Evolutionary conservation across 2,329 filamentous ascomycete genomes (phyloP), one percentile per base, ranked within the genome.

Genomic region (Trichoderma arundinaceum): DNA sequence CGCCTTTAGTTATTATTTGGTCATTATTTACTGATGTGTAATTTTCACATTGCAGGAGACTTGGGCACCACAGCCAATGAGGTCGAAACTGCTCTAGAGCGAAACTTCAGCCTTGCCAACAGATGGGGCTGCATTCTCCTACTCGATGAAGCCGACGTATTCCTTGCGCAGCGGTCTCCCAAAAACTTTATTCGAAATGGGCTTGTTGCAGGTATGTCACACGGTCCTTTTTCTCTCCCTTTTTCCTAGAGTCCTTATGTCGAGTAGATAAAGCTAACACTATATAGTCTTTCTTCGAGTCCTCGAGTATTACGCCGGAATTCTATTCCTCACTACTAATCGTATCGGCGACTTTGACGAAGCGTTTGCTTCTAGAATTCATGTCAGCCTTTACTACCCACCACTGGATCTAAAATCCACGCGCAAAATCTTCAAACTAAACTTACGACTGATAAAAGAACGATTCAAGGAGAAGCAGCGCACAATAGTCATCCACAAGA

Each of bases 301-400:
- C 0, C 69, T 79, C 2, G 76, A 77, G 51, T 77, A 77, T 61
- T 77, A 76, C 62, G 69, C 71, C 5, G 75, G 77, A 7, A 78
- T 79, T 19, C 63, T 79, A 0, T 74, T 79, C 41, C 69, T 78
- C 2, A 78, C 76, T 0, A 74, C 73, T 12, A 79, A 78, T 56
- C 73, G 77, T 2, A 74, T 78, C 1, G 73, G 69, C 2, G 72
- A 71, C 1, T 76, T 79, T 12, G 77, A 79, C 63, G 75, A 75
- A 57, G 76, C 75, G 3, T 77, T 78, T 69, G 75, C 76, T 59
- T 78, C 75, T 1, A 72, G 76, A 6, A 77, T 77, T 54, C 72
- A 77, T 43, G 66, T 78, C 10, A 69, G 73, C 4, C 68, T 78
- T 2, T 73, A 74, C 52, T 78, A 78, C 65, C 59, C 59, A 2